Evolutionary conservation across 495 filamentous ascomycete genomes (phyloP).

Genomic region (Pyrenula aspistea): DNA sequence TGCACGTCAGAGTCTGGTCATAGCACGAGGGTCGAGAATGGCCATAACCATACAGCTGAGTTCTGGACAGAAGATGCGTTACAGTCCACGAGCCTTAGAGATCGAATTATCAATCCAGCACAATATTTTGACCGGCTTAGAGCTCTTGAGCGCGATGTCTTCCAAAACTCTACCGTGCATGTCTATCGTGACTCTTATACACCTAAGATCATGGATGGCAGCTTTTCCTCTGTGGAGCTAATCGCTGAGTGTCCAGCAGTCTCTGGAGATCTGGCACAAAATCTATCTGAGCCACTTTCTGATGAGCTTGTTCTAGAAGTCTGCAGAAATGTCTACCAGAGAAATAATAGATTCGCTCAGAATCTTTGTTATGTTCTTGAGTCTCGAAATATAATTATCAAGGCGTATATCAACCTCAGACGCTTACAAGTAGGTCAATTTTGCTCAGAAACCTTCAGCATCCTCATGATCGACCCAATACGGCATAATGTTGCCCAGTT

Average conservation of each 20-base stretch:
- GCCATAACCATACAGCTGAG: background rate
- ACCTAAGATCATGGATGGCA: background rate
- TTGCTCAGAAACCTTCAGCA: background rate
- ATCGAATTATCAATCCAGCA: background rate
- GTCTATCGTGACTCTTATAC: background rate
- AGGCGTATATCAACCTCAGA: background rate
- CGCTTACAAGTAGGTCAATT: background rate
- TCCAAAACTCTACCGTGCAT: background rate
- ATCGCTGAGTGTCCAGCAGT: background rate
- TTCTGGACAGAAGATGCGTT: slow-evolving; percentile 9
- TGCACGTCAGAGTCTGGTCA: too few relatives aligned
- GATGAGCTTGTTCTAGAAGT: background rate
- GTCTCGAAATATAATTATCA: background rate
- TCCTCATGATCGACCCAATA: background rate
- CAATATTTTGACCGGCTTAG: background rate
- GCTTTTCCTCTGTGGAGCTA: background rate
- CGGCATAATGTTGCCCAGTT: background rate
- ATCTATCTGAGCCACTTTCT: background rate
- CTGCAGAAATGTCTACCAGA: background rate
- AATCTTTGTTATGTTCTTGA: background rate
- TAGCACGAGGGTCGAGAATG: too few relatives aligned
- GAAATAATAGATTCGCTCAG: background rate
- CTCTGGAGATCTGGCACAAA: background rate
- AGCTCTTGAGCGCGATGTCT: background rate
- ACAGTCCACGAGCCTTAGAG: background rate